These are phyloP conservation scores for Epichloe uncinata DNA, from an alignment of 2,329 filamentous ascomycete genomes.

Conservation along the genomic window DNA sequence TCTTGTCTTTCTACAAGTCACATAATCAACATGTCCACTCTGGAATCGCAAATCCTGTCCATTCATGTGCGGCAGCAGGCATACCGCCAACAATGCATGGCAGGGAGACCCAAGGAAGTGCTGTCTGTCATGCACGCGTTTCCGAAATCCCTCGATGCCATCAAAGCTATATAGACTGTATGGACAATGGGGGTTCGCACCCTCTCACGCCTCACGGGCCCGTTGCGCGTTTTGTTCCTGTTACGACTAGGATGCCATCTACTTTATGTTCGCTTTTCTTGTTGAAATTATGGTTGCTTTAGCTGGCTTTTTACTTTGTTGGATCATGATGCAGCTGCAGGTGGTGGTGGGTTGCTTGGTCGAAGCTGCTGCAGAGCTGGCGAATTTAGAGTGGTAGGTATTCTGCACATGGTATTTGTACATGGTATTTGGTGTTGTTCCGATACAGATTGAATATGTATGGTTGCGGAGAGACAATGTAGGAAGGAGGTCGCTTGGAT, in stretches of 20 bases:
- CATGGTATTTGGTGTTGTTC: too few relatives aligned
- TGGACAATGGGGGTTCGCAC: constrained; percentile 24
- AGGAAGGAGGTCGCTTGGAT: too few relatives aligned
- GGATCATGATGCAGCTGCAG: neutral
- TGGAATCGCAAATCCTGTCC: neutral
- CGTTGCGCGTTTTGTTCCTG: constrained; percentile 19
- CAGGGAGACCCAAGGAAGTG: neutral
- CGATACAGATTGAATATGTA: too few relatives aligned
- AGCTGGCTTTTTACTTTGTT: neutral
- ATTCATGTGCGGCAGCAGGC: neutral
- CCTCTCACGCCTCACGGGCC: constrained; percentile 15
- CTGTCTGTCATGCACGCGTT: constrained; percentile 8
- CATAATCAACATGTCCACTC: neutral
- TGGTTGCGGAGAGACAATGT: too few relatives aligned
- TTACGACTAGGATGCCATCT: constrained; percentile 17
- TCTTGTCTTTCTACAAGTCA: neutral
- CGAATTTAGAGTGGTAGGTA: neutral
- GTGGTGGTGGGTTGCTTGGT: neutral
- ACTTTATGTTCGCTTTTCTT: constrained; percentile 7
- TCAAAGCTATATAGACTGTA: constrained; percentile 24
- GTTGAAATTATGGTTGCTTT: constrained; percentile 1
- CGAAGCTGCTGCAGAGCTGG: neutral
- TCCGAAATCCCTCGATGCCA: constrained; percentile 11
- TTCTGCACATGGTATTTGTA: too few relatives aligned
- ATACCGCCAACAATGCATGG: neutral